These are phyloP conservation scores for Trichoderma polysporum DNA, from an alignment of 2,329 filamentous ascomycete species.

Conservation along the genomic window DNA sequence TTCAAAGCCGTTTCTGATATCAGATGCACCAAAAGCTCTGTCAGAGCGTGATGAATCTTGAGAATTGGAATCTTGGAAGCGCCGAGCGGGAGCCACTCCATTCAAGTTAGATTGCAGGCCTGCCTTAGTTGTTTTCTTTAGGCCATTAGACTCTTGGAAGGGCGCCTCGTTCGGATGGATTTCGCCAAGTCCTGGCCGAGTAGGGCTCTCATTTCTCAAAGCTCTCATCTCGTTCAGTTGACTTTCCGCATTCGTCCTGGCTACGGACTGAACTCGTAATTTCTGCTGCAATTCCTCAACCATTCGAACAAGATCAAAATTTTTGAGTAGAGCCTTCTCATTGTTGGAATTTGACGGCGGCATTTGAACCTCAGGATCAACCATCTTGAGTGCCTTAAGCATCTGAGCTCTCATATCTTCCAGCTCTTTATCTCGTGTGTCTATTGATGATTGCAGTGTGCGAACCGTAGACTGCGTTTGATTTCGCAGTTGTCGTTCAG, in stretches of 20 bases:
- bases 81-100: constrained; percentile 73
- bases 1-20: constrained; percentile 87
- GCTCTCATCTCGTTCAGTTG: constrained; percentile 78
- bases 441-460: constrained; percentile 75
- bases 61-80: constrained; percentile 60
- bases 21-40: constrained; percentile 74
- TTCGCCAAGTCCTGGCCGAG: constrained; percentile 77
- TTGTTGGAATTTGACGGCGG: constrained; percentile 56
- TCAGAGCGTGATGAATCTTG: constrained; percentile 83
- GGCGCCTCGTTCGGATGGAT: constrained; percentile 81
- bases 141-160: constrained; percentile 68
- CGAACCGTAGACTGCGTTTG: constrained; percentile 86
- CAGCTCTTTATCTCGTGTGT: constrained; percentile 77
- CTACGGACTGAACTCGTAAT: constrained; percentile 78
- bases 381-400: constrained; percentile 78
- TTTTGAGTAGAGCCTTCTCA: constrained; percentile 70
- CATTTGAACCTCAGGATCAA: constrained; percentile 72
- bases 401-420: constrained; percentile 77
- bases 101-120: constrained; percentile 65
- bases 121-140: constrained; percentile 58
- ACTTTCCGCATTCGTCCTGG: constrained; percentile 75
- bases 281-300: constrained; percentile 88
- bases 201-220: constrained; percentile 66
- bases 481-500: constrained; percentile 78
- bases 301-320: constrained; percentile 81